phyloP scores from a whole-genome alignment of 352 stramenopile species.

The Blastocystis sp. region DNA sequence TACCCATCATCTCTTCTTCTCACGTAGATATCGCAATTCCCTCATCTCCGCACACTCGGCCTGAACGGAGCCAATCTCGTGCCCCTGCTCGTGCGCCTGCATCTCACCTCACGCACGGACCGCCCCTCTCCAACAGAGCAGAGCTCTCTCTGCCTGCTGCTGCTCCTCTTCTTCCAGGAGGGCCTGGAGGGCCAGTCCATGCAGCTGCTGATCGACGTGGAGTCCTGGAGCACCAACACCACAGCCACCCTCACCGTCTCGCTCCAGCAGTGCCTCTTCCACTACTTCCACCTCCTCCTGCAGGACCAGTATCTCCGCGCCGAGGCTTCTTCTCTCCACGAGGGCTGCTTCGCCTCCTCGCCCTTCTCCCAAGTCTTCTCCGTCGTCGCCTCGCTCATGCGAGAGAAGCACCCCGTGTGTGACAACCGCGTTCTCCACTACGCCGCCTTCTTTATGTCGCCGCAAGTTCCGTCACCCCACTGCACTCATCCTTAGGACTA shows the following conservation, averaged over 20 bases:
- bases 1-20: too few species aligned
- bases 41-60: background rate
- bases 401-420: background rate
- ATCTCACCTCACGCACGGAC: background rate
- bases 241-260: background rate
- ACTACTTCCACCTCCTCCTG: constrained; percentile 22
- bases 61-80: constrained; percentile 43
- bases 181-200: background rate
- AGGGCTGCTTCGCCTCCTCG: constrained; percentile 21
- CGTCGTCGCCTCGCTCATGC: background rate
- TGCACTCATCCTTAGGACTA: background rate
- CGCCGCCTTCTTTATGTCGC: constrained; percentile 7
- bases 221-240: constrained; percentile 11
- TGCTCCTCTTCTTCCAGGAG: constrained; percentile 29
- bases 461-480: background rate
- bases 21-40: background rate
- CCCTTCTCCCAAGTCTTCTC: background rate
- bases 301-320: background rate
- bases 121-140: background rate
- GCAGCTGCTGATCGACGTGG: constrained; percentile 31
- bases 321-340: background rate
- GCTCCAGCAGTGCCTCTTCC: constrained; percentile 38
- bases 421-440: constrained; percentile 43
- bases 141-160: background rate
- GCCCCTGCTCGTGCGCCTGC: background rate